Percentiles rank a stretch among this genome's conserved stretches.
phyloP scores from a whole-genome alignment of 345 rosid genomes.

The Anastatica hierochuntica region DNA sequence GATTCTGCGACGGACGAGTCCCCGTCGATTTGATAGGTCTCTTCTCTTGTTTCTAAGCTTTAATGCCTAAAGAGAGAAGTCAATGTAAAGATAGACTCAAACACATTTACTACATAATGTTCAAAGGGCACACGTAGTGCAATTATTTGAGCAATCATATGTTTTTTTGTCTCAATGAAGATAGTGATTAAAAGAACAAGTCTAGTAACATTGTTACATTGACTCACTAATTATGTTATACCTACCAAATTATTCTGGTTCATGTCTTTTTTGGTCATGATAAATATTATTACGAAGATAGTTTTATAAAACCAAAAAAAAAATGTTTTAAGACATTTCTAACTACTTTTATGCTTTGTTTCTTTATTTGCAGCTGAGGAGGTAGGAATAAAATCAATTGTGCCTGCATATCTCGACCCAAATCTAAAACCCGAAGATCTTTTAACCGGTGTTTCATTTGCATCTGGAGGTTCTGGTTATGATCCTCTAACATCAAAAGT shows the following conservation, averaged over 20 bases:
- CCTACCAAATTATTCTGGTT: no score
- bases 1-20: constrained; percentile 44
- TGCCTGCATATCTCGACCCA: constrained; percentile 63
- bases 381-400: constrained; percentile 42
- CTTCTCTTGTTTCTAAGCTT: background rate
- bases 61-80: background rate
- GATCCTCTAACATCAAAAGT: constrained; percentile 53
- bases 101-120: background rate
- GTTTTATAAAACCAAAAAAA: no score
- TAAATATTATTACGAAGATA: no score
- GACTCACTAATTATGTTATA: background rate
- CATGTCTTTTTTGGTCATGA: no score
- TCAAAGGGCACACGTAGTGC: background rate
- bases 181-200: background rate
- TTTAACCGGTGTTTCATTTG: constrained; percentile 68
- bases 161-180: background rate
- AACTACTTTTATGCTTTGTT: background rate
- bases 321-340: no score
- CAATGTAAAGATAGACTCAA: background rate
- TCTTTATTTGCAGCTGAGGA: constrained; percentile 43
- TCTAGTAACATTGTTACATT: background rate
- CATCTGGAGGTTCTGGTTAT: constrained; percentile 69
- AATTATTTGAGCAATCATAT: background rate
- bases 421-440: constrained; percentile 38
- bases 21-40: constrained; percentile 43